phyloP scores from a whole-genome alignment of 345 rosid genomes.

The Salix suchowensis region DNA sequence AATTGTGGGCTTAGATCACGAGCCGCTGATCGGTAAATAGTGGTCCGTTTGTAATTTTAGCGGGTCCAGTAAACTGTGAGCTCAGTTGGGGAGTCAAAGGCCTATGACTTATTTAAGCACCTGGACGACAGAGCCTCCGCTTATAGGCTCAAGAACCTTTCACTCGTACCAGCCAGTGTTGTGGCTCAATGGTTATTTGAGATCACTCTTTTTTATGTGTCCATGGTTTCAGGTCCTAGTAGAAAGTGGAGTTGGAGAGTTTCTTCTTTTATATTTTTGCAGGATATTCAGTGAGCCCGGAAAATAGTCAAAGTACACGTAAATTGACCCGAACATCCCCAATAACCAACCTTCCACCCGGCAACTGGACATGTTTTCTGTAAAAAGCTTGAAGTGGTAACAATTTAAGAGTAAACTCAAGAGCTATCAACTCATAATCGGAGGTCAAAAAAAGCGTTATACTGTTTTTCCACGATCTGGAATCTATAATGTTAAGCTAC shows the following conservation, averaged over 20 bases:
- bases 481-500: neutral
- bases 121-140: neutral
- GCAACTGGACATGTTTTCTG: neutral
- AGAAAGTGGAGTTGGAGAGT: no score
- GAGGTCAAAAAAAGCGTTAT: neutral
- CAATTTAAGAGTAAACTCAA: neutral
- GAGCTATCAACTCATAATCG: neutral
- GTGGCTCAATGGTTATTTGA: no score
- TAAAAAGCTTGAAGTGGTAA: neutral
- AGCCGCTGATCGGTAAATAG: neutral
- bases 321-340: accelerated
- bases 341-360: neutral
- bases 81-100: neutral
- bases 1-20: neutral
- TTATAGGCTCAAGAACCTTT: neutral
- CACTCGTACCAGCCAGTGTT: neutral
- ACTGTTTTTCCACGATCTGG: neutral
- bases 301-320: accelerated
- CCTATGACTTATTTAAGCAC: neutral
- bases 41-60: neutral
- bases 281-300: no score
- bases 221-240: no score
- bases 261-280: no score
- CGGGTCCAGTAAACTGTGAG: neutral
- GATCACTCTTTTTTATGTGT: no score